These are phyloP conservation scores for Solanum ossicruentum DNA, from an alignment of 257 asterid genomes.

Conservation along the genomic window DNA sequence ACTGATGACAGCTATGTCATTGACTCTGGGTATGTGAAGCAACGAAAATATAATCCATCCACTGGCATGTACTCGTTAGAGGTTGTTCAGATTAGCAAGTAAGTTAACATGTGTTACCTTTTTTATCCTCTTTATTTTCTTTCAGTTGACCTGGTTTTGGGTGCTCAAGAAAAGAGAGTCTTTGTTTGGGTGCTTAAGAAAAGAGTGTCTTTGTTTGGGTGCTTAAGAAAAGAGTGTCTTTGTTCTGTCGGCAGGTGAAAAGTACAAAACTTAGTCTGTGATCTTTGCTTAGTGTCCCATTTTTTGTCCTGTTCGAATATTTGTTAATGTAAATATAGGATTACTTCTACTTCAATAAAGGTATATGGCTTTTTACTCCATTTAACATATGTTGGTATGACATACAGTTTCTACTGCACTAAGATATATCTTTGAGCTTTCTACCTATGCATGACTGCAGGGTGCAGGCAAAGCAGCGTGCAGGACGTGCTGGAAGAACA, in stretches of 20 bases:
- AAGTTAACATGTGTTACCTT: slow-evolving; percentile 9
- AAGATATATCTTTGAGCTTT: neutral
- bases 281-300: neutral
- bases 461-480: slow-evolving; percentile 98
- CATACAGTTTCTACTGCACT: neutral
- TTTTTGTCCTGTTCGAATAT: neutral
- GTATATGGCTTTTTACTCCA: neutral
- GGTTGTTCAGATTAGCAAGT: slow-evolving; percentile 94
- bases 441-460: slow-evolving; percentile 17
- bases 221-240: neutral
- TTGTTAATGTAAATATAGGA: neutral
- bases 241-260: neutral
- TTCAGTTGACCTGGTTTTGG: neutral
- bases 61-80: slow-evolving; percentile 97
- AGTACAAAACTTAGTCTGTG: neutral
- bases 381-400: neutral
- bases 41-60: slow-evolving; percentile 88
- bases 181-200: neutral
- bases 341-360: neutral
- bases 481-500: slow-evolving; percentile 98
- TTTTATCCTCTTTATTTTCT: neutral
- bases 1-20: slow-evolving; percentile 56
- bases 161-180: neutral
- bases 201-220: neutral
- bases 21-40: slow-evolving; percentile 95